These are phyloP conservation scores for Paulownia fortunei DNA, from an alignment of 257 asterid species.

Conservation along the genomic window DNA sequence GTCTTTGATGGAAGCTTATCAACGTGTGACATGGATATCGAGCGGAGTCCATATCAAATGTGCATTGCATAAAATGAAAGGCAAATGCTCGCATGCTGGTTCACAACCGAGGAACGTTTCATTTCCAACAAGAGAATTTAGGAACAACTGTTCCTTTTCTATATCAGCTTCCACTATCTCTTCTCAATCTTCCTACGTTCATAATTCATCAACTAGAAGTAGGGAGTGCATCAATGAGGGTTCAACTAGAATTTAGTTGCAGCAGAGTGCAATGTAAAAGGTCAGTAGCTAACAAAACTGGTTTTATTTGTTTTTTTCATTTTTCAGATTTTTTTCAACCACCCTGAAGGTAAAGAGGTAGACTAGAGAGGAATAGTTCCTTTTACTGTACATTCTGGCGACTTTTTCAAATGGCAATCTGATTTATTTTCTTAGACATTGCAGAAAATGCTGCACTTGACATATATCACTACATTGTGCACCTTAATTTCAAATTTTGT, in stretches of 20 bases:
- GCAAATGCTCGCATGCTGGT: constrained; percentile 25
- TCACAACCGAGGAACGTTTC: constrained; percentile 29
- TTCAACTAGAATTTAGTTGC: constrained; percentile 2
- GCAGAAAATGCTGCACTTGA: not conserved
- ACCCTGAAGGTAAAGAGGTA: not conserved
- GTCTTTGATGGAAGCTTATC: constrained; percentile 43
- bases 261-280: constrained; percentile 6
- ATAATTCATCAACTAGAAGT: constrained; percentile 9
- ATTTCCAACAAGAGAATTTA: constrained; percentile 20
- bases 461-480: not conserved
- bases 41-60: constrained; percentile 51
- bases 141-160: constrained; percentile 8
- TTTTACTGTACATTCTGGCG: constrained; percentile 16
- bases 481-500: not conserved
- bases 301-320: not conserved
- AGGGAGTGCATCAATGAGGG: not conserved
- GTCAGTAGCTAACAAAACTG: not conserved
- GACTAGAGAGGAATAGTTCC: not conserved
- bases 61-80: constrained; percentile 41
- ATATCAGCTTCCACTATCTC: constrained; percentile 21
- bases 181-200: constrained; percentile 13
- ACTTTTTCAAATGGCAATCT: not conserved
- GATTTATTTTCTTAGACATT: not conserved
- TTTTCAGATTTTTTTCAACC: not conserved
- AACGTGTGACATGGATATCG: constrained; percentile 38